phyloP scores from a whole-genome alignment of 495 filamentous ascomycete genomes.

The Elaphomyces granulatus region DNA sequence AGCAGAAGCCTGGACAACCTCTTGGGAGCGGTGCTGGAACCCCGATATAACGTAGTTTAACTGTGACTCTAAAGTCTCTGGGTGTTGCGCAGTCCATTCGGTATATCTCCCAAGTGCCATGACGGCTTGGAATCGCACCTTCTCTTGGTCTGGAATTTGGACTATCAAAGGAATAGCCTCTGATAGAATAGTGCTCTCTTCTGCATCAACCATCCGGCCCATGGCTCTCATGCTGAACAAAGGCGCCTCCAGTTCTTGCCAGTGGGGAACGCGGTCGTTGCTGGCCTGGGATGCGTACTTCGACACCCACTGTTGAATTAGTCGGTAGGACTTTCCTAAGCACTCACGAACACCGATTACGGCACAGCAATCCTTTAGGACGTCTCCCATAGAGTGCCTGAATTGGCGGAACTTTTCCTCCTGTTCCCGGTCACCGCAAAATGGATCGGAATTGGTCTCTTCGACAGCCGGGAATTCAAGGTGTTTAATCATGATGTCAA shows the following conservation, averaged over 20 bases:
- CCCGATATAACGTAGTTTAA: conserved; percentile 87
- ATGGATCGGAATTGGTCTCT: conserved; percentile 63
- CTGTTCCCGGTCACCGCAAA: conserved; percentile 87
- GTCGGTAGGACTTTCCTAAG: conserved; percentile 66
- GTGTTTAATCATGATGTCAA: conserved; percentile 87
- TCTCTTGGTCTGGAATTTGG: conserved; percentile 90
- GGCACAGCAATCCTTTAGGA: conserved; percentile 92
- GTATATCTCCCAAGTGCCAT: conserved; percentile 96
- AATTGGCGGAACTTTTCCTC: conserved; percentile 98
- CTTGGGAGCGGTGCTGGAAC: conserved; percentile 70
- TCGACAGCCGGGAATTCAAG: conserved; percentile 78
- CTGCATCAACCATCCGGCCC: conserved; percentile 88
- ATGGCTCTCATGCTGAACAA: conserved; percentile 92
- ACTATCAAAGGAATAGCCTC: conserved; percentile 85
- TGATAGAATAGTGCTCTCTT: conserved; percentile 72
- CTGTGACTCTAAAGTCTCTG: conserved; percentile 79
- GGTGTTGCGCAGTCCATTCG: conserved; percentile 91
- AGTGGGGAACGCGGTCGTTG: conserved; percentile 68
- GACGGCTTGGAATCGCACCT: conserved; percentile 89
- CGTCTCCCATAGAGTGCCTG: conserved; percentile 92
- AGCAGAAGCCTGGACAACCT: conserved; percentile 81
- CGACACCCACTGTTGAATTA: conserved; percentile 76
- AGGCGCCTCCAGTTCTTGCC: conserved; percentile 91
- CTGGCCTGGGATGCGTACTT: conserved; percentile 63
- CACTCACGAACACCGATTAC: conserved; percentile 89